Conservation (phyloP, 176 grass and related monocot genomes). For the Ensete ventricosum region DNA sequence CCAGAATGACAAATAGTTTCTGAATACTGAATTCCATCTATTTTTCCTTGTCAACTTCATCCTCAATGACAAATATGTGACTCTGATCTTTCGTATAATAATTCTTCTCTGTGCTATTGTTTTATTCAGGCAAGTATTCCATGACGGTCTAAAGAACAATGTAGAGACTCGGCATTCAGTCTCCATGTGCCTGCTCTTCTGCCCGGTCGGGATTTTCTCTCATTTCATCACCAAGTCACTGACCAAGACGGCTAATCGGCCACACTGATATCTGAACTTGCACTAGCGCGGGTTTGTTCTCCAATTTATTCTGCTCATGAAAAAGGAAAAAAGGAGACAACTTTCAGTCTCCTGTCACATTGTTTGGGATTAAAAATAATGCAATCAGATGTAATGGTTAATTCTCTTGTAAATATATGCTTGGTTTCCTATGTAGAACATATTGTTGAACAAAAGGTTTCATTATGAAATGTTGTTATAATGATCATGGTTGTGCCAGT, state of each 20-base stretch:
- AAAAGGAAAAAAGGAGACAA: background rate
- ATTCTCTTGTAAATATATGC: too few relatives aligned
- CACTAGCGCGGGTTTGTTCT: background rate
- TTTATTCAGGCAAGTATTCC: conserved; percentile 73
- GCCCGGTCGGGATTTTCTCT: conserved; percentile 60
- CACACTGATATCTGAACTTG: conserved; percentile 28
- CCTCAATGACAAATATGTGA: too few relatives aligned
- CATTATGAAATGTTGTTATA: too few relatives aligned
- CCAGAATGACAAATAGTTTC: too few relatives aligned
- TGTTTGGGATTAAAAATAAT: background rate
- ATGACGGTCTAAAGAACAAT: conserved; percentile 82
- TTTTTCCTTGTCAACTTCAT: too few relatives aligned
- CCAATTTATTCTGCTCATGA: background rate
- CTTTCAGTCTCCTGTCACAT: background rate
- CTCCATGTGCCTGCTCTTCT: conserved; percentile 83
- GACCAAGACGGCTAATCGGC: conserved; percentile 16
- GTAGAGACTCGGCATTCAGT: conserved; percentile 81
- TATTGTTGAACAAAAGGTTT: too few relatives aligned
- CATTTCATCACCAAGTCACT: conserved; percentile 64
- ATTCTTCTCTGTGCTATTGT: background rate
- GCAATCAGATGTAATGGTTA: too few relatives aligned
- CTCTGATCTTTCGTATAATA: background rate
- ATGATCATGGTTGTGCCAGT: too few relatives aligned
- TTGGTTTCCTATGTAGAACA: too few relatives aligned
- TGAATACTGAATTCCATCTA: too few relatives aligned